Evolutionary conservation across 1,284 basidiomycete species (phyloP).

Genomic region (Ustilago xerochloae): DNA sequence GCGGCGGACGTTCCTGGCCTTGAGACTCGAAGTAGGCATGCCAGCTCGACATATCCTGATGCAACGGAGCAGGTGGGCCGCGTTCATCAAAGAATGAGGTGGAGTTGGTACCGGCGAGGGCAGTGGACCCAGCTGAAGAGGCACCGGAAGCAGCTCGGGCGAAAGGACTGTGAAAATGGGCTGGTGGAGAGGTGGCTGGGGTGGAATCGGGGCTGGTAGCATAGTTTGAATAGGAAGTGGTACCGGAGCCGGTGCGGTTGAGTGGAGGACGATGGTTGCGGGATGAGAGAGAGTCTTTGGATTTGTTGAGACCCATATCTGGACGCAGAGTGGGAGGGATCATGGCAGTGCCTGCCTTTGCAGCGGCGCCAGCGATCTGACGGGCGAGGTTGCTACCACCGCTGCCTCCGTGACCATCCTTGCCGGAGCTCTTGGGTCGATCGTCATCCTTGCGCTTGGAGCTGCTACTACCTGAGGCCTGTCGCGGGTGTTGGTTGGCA

Average conservation of each 20-base stretch:
- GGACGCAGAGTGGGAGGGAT: slow-evolving; percentile 53
- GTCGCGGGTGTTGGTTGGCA: neutral
- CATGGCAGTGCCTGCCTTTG: slow-evolving; percentile 58
- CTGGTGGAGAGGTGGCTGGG: slow-evolving; percentile 15
- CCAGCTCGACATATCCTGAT: slow-evolving; percentile 36
- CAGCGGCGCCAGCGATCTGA: slow-evolving; percentile 53
- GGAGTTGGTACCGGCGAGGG: neutral
- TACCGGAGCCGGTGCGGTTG: slow-evolving; percentile 41
- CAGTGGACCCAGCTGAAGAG: slow-evolving; percentile 7
- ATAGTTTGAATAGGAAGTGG: slow-evolving; percentile 19
- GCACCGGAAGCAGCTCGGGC: slow-evolving; percentile 1
- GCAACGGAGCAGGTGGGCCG: slow-evolving; percentile 7
- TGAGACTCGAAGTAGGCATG: slow-evolving; percentile 37
- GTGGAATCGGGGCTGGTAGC: slow-evolving; percentile 23
- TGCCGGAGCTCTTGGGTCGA: slow-evolving; percentile 16
- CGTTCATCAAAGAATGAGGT: slow-evolving; percentile 15
- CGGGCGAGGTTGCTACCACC: slow-evolving; percentile 48
- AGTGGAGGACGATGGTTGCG: slow-evolving; percentile 26
- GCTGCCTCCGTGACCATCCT: neutral
- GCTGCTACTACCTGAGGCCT: slow-evolving; percentile 1
- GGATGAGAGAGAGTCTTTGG: slow-evolving; percentile 15
- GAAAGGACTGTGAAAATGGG: slow-evolving; percentile 1
- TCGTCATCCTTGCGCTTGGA: slow-evolving; percentile 20
- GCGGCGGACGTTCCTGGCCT: slow-evolving; percentile 39
- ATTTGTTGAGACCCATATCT: slow-evolving; percentile 25